Conservation (phyloP, 768 basidiomycete genomes). For the Boletus vermiculosoides region DNA sequence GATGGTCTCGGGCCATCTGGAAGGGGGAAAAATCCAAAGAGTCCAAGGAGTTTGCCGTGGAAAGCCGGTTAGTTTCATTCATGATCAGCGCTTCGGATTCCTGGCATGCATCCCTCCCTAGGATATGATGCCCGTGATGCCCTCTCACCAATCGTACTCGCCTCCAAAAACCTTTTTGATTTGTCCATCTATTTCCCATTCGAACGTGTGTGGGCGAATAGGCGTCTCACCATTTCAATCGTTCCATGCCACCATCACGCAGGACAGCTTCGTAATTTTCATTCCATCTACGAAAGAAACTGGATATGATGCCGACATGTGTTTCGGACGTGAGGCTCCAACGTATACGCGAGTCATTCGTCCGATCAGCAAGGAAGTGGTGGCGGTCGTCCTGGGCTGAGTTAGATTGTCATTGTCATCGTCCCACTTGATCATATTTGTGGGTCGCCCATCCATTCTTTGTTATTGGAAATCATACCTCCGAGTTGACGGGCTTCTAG, state of each 20-base stretch:
- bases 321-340: not conserved
- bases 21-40: not conserved
- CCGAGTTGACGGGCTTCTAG: not conserved
- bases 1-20: not conserved
- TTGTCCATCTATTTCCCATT: constrained; percentile 5
- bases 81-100: constrained; percentile 25
- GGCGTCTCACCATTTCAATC: constrained; percentile 8
- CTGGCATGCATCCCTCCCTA: constrained; percentile 7
- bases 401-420: constrained; percentile 1
- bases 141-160: not conserved
- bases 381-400: constrained; percentile 2
- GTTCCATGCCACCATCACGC: constrained; percentile 11
- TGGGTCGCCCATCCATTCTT: constrained; percentile 4
- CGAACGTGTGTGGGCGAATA: constrained; percentile 16
- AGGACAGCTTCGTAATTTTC: constrained; percentile 15
- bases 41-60: not conserved
- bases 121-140: constrained; percentile 10
- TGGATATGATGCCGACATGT: constrained; percentile 1
- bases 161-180: not conserved
- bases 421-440: not conserved
- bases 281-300: constrained; percentile 3
- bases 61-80: constrained; percentile 5
- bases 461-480: not conserved
- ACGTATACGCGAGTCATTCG: constrained; percentile 4
- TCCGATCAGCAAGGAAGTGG: constrained; percentile 25